A percentile compares a stretch with the other conserved stretches of the same genome.
phyloP scores from a whole-genome alignment of 345 rosid species.

The Iberis pinnata region DNA sequence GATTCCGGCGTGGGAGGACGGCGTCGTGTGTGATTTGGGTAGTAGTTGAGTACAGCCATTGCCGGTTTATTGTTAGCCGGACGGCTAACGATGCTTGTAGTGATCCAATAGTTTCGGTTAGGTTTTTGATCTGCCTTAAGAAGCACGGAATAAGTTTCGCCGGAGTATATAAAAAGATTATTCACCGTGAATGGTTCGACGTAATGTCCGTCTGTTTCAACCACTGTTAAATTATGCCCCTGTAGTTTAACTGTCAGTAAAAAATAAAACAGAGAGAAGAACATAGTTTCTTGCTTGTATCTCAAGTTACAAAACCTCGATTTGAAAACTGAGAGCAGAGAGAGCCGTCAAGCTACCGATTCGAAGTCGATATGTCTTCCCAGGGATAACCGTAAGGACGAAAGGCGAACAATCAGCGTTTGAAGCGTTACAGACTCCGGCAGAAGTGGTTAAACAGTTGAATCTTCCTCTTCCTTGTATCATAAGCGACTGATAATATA shows the following conservation, averaged over 20 bases:
- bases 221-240: constrained; percentile 81
- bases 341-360: constrained; percentile 49
- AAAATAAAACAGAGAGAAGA: neutral
- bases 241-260: neutral
- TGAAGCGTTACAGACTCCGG: constrained; percentile 36
- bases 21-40: constrained; percentile 45
- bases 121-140: constrained; percentile 52
- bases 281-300: neutral
- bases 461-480: constrained; percentile 71
- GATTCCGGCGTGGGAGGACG: constrained; percentile 43
- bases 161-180: constrained; percentile 70
- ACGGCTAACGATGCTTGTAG: constrained; percentile 53
- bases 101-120: constrained; percentile 57
- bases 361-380: constrained; percentile 58
- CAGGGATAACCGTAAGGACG: constrained; percentile 39
- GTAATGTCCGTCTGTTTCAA: constrained; percentile 68
- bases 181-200: constrained; percentile 63
- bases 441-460: constrained; percentile 31
- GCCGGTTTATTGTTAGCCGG: constrained; percentile 35
- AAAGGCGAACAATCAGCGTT: constrained; percentile 47
- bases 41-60: constrained; percentile 49
- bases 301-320: constrained; percentile 42
- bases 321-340: constrained; percentile 70
- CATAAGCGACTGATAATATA: constrained; percentile 52
- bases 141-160: too few species aligned